Evolutionary conservation across 2,329 filamentous ascomycete genomes (phyloP).

Genomic region (Alternaria novae-zelandiae): DNA sequence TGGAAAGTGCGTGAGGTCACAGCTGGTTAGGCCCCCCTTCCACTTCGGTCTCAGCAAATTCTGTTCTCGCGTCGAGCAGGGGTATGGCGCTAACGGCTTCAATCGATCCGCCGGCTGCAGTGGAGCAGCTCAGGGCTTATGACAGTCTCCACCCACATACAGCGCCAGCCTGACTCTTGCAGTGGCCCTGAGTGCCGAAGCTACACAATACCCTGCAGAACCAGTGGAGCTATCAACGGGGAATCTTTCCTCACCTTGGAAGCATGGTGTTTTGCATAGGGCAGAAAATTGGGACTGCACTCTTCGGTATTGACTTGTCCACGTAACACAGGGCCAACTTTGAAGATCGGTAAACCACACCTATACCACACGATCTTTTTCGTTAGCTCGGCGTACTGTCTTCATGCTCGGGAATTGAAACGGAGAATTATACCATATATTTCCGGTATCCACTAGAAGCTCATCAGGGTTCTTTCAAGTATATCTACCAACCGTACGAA

Average conservation of each 20-base stretch:
- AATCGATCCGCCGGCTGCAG: background rate
- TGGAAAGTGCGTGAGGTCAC: background rate
- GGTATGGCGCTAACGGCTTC: background rate
- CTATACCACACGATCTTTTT: background rate
- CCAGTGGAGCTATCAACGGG: background rate
- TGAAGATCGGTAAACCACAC: background rate
- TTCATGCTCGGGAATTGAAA: background rate
- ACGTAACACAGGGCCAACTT: background rate
- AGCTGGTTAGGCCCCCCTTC: conserved; percentile 2
- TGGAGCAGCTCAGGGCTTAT: background rate
- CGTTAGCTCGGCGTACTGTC: background rate
- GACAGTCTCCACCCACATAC: background rate
- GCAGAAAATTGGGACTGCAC: background rate
- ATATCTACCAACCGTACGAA: background rate
- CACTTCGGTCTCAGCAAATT: background rate
- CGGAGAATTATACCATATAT: conserved; percentile 8
- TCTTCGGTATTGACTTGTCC: background rate
- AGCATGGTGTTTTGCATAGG: background rate
- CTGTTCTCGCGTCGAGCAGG: background rate
- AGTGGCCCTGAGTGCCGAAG: background rate
- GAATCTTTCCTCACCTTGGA: background rate
- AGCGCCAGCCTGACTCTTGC: background rate
- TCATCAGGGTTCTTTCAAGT: conserved; percentile 1
- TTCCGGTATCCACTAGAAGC: conserved; percentile 1
- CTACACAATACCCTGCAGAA: conserved; percentile 3